Percentiles rank a stretch among this genome's conserved stretches.
Evolutionary conservation across 2,329 filamentous ascomycete species (phyloP).

Genomic region (Laburnicola sp.): DNA sequence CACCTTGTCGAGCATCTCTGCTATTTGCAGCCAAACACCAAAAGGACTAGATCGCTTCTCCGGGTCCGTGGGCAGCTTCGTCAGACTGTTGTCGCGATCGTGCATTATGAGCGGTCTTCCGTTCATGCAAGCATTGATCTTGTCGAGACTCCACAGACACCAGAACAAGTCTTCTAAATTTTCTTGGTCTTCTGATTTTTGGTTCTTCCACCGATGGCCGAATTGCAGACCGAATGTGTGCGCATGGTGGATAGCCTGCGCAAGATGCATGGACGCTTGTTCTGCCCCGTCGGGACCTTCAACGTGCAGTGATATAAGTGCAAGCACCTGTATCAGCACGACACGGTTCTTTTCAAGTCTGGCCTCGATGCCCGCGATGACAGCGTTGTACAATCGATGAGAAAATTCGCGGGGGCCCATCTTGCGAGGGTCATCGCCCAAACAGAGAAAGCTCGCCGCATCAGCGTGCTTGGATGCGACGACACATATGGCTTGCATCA

Average conservation of each 20-base stretch:
- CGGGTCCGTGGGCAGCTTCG: constrained; percentile 45
- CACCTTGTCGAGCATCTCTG: constrained; percentile 51
- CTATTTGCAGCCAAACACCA: constrained; percentile 52
- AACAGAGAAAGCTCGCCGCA: constrained; percentile 46
- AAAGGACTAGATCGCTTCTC: constrained; percentile 53
- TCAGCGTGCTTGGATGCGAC: constrained; percentile 53
- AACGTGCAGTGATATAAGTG: constrained; percentile 52
- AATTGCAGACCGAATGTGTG: constrained; percentile 55
- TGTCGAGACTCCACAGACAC: constrained; percentile 55
- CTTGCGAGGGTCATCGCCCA: constrained; percentile 40
- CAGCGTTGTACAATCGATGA: constrained; percentile 48
- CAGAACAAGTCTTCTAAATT: constrained; percentile 53
- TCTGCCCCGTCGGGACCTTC: constrained; percentile 54
- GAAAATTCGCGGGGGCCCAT: constrained; percentile 51
- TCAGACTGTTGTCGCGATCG: constrained; percentile 52
- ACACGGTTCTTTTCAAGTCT: constrained; percentile 51
- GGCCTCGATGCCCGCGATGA: constrained; percentile 47
- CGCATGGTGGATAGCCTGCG: constrained; percentile 54
- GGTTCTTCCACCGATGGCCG: constrained; percentile 44
- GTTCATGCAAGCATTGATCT: constrained; percentile 53
- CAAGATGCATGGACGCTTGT: constrained; percentile 52
- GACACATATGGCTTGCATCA: constrained; percentile 53
- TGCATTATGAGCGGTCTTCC: constrained; percentile 54
- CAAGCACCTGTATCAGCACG: constrained; percentile 52
- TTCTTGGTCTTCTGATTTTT: constrained; percentile 43